Evolutionary conservation across 1,139 yeast species (phyloP).

Genomic region (Candida anutae): DNA sequence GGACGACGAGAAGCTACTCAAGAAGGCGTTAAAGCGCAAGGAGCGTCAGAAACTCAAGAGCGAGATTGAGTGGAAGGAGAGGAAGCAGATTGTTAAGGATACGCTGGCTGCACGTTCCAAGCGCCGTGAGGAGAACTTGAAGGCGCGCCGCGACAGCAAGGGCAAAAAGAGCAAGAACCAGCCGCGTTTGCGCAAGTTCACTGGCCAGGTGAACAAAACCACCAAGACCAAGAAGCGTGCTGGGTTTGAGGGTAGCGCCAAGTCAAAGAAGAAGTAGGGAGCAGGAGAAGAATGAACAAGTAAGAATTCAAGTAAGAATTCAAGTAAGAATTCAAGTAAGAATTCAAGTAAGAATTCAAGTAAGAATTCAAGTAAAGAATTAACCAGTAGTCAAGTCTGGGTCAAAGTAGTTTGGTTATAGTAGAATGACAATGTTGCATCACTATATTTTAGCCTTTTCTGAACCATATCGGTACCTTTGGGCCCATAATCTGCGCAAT

Average conservation of each 20-base stretch:
- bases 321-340: too few species aligned
- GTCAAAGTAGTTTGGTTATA: too few species aligned
- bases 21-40: slow-evolving; percentile 77
- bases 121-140: slow-evolving; percentile 85
- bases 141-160: slow-evolving; percentile 72
- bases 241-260: slow-evolving; percentile 51
- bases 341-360: too few species aligned
- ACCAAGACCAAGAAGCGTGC: slow-evolving; percentile 41
- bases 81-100: slow-evolving; percentile 71
- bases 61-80: slow-evolving; percentile 80
- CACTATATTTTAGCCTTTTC: too few species aligned
- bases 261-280: slow-evolving; percentile 17
- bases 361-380: too few species aligned
- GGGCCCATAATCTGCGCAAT: too few species aligned
- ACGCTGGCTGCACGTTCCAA: slow-evolving; percentile 68
- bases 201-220: slow-evolving; percentile 41
- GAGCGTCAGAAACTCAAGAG: slow-evolving; percentile 75
- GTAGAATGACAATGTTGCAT: too few species aligned
- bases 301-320: too few species aligned
- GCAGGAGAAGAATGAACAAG: too few species aligned
- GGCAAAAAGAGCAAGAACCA: slow-evolving; percentile 65
- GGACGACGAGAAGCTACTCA: slow-evolving; percentile 83
- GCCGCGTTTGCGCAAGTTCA: slow-evolving; percentile 61
- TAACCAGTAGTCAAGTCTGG: too few species aligned
- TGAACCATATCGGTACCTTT: too few species aligned